Percentiles rank a stretch among this genome's conserved stretches.
Conservation (phyloP, 1,139 yeast species). For the Yamadazyma jaroonii region DNA sequence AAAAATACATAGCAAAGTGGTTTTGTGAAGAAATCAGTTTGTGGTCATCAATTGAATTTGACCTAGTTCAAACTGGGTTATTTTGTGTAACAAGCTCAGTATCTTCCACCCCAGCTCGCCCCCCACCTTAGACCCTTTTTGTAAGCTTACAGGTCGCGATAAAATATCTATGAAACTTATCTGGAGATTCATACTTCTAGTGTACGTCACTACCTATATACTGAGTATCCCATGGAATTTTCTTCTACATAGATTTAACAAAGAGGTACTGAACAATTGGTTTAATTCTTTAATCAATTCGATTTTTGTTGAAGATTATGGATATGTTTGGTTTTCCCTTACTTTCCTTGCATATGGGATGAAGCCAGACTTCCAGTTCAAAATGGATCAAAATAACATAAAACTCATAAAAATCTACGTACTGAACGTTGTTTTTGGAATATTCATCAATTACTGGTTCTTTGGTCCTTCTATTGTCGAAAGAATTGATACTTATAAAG, state of each 20-base stretch:
- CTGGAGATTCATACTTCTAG: conserved; percentile 9
- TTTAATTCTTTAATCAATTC: conserved; percentile 19
- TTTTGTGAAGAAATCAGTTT: too few relatives aligned
- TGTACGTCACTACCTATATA: conserved; percentile 17
- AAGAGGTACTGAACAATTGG: conserved; percentile 12
- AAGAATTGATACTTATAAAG: conserved; percentile 34
- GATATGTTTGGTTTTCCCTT: conserved; percentile 28
- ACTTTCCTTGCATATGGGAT: conserved; percentile 9
- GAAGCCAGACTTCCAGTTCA: not conserved
- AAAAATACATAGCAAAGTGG: too few relatives aligned
- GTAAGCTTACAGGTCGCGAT: not conserved
- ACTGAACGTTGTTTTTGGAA: conserved; percentile 16
- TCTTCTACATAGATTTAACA: conserved; percentile 13
- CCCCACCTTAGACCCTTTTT: too few relatives aligned
- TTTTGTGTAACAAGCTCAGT: too few relatives aligned
- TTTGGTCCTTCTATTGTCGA: conserved; percentile 48
- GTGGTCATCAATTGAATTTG: too few relatives aligned
- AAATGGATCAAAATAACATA: not conserved
- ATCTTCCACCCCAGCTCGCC: too few relatives aligned
- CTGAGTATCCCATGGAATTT: conserved; percentile 17
- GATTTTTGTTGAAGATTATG: conserved; percentile 23
- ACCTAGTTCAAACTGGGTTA: too few relatives aligned
- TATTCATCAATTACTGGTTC: conserved; percentile 37
- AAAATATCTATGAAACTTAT: conserved; percentile 3
- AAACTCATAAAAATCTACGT: conserved; percentile 10